Evolutionary conservation across 257 asterid species (phyloP), one percentile per base, ranked within the genome.

Genomic region (Salvia hispanica): DNA sequence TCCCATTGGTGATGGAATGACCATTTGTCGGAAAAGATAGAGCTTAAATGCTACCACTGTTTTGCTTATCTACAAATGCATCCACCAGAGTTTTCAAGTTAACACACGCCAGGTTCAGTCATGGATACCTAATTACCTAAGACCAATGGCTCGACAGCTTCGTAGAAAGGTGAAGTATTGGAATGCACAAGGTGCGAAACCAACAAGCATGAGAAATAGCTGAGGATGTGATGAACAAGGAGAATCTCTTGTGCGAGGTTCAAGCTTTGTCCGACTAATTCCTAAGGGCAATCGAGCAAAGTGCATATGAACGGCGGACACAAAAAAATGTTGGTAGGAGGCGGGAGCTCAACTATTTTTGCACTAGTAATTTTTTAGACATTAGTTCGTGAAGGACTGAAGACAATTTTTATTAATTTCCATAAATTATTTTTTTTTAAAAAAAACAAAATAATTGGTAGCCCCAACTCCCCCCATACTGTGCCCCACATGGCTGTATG

Each of bases 1-100:
- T 76, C 95, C 97, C 5, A 74, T 91, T 37, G 97, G 97, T 13
- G 97, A 91, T 74, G 96, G 97, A 64, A 85, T 91, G 86, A 88
- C 96, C 16, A 83, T 91, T 16, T 88, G 97, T 66, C 74, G 80
- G 70, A 91, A 88, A 78, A 77, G 83, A 71, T 85, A 79, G 78
- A 31, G 52, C 45, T 13, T 4, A 28, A 39, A 66, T 37, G 33
- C 62, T 45, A 25, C 9, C 11, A 61, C 12, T 5, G 74, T 50
- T 1, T 25, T 42, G 48, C 57, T 40, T 25, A 21, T 43, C 14
- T 10, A 47, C 42, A 64, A 44, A 57, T 46, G n/a, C 62, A 55
- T 13, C 62, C 52, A 66, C 52, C 14, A 3, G 5, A 52, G 21
- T 64, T 63, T 60, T 18, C 34, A 10, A 16, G 36, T 15, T 39